Base-by-base conservation (phyloP, 2,329 filamentous ascomycete species). In the Pseudopyricularia javanii region DNA sequence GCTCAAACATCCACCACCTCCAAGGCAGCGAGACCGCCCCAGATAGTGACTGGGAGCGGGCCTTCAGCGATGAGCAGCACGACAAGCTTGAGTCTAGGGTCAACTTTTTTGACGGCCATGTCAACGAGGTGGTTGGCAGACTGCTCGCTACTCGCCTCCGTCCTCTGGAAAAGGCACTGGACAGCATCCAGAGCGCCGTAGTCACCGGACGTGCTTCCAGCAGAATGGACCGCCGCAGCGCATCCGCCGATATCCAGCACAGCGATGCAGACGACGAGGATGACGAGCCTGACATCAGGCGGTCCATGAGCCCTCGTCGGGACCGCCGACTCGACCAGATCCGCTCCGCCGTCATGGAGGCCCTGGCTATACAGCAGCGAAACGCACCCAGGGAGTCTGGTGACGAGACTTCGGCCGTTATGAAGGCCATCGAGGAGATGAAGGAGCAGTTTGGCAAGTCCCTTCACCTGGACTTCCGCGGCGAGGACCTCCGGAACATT, bases 251-350 rank as follows among this genome's bases (percentile, higher is more conserved):
- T 30, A 63, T 77, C 3, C 75, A 80, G 49, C 83, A 94, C 55
- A 96, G 91, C 64, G 93, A 97, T 68, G 91, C 93, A 11, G 91
- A 97, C 64, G 91, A 95, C 56, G 90, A 95, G 63, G 91, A 94
- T 58, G 90, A 95, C 54, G 56, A 69, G 52, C 77, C 81, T 53
- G 56, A 70, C 55, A 70, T 75, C 56, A 75, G 81, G 63, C 83
- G 88, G 51, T 86, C 86, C 6, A 76, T 83, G 59, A 96, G 91
- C 59, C 88, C 90, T 17, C 79, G 80, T 54, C 79, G 84, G 56
- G 89, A 95, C 62, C 83, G 84, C 60, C 88, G 82, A 60, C 68
- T 91, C 60, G 90, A 96, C 54, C 89, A 91, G 65, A 88, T 98
- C 58, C 85, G 84, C 52, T 72, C 74, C 24, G 80, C 81, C 45